These are phyloP conservation scores for Evansstolkia leycettana DNA, from an alignment of 495 filamentous ascomycete genomes.

Conservation along the genomic window DNA sequence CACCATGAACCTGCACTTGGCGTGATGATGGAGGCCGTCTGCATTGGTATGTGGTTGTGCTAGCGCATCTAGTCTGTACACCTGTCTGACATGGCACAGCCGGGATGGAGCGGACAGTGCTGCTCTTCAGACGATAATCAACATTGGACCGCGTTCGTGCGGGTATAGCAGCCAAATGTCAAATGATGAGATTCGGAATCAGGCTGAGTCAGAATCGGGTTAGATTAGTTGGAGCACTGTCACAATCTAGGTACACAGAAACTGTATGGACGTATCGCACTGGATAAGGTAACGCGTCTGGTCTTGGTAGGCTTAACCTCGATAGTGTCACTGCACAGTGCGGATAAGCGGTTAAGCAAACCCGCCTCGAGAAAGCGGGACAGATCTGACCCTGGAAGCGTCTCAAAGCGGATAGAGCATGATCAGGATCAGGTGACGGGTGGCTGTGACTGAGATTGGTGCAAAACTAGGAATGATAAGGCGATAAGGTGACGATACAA, in stretches of 20 bases:
- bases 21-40: slow-evolving; percentile 23
- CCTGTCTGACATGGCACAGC: slow-evolving; percentile 8
- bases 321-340: too few species aligned
- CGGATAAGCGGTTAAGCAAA: too few species aligned
- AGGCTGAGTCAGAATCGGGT: too few species aligned
- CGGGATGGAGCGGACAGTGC: slow-evolving; percentile 1
- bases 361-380: too few species aligned
- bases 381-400: background rate
- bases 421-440: background rate
- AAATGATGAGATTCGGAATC: too few species aligned
- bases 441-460: background rate
- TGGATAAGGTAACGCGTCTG: too few species aligned
- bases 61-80: slow-evolving; percentile 7
- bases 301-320: too few species aligned
- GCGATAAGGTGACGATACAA: slow-evolving; percentile 1
- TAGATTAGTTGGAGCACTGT: background rate
- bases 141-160: background rate
- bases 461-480: background rate
- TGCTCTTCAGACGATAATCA: background rate
- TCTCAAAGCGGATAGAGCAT: background rate
- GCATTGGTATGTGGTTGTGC: slow-evolving; percentile 25
- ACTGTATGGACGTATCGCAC: too few species aligned
- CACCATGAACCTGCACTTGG: slow-evolving; percentile 26
- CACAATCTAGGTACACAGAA: too few species aligned
- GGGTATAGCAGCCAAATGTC: background rate